Evolutionary conservation across 768 basidiomycete genomes (phyloP), one percentile per base, ranked within the genome.

Genomic region (Cubamyces sp.): DNA sequence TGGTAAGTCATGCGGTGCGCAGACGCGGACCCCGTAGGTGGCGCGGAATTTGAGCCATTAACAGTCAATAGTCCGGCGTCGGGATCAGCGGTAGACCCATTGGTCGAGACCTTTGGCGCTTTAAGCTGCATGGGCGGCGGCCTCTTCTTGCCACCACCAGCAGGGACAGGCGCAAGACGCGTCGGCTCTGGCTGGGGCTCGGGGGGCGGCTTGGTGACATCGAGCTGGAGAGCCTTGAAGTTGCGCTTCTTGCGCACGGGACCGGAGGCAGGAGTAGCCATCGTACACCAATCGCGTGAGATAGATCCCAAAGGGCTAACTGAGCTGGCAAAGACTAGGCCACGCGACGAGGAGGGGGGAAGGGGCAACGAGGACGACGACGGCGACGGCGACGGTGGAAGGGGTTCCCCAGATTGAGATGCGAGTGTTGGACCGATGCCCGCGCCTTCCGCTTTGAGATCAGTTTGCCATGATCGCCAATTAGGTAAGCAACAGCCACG

Each of bases 211-310:
- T 76, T 75, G 47, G 81, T 64, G 60, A 88, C 86, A 67, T 84
- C 81, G 72, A 95, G 86, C 77, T 88, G 86, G 9, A 95, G 84
- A 41, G 83, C 87, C 76, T 93, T 94, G 84, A 93, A 94, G 74
- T 95, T 95, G 64, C 93, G 87, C 75, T 95, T 95, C 82, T 93
- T 92, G 76, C 92, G 89, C 64, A 92, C 84, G 56, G 88, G 69
- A n/a, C 64, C 68, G 1, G 65, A 59, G 23, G 65, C 52, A 40
- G 64, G 62, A 28, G 68, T 62, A 9, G 55, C 61, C 61, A 62
- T 62, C 19, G 21, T 51, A 49, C 11, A 25, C 26, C 26, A 42
- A 15, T 50, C 49, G 49, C 41, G 21, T 19, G 37, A 49, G 56
- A 49, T 46, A 39, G 9, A 4, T 18, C 23, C 16, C 25, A 26